These are phyloP conservation scores for Rubroshorea leprosula DNA, from an alignment of 345 rosid genomes.

Conservation along the genomic window DNA sequence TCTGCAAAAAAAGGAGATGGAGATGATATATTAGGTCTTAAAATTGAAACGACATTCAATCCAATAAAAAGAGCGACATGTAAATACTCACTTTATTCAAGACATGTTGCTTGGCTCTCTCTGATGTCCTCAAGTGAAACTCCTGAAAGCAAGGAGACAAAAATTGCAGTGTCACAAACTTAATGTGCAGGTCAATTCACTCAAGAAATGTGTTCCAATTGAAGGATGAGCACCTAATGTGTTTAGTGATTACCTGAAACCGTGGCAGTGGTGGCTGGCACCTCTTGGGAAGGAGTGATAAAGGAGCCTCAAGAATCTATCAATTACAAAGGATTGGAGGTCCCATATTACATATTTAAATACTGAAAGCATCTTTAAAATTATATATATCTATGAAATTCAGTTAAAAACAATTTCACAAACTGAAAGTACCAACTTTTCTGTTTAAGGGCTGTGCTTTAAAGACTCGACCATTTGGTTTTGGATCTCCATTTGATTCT, in stretches of 20 bases:
- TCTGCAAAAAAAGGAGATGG: slow-evolving; percentile 22
- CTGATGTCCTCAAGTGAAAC: slow-evolving; percentile 38
- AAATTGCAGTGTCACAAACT: no score
- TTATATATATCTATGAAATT: neutral
- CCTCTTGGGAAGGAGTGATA: slow-evolving; percentile 22
- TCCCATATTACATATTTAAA: neutral
- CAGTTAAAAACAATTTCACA: neutral
- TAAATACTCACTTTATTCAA: slow-evolving; percentile 21
- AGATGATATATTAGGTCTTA: neutral
- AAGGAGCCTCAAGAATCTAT: slow-evolving; percentile 32
- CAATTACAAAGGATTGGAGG: slow-evolving; percentile 7
- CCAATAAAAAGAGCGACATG: neutral
- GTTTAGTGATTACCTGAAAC: slow-evolving; percentile 29
- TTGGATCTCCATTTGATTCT: slow-evolving; percentile 24
- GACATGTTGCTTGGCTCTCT: slow-evolving; percentile 34
- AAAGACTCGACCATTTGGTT: slow-evolving; percentile 22
- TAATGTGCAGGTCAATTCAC: neutral
- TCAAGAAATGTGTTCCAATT: neutral
- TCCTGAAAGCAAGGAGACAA: slow-evolving; percentile 11
- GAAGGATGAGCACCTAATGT: neutral
- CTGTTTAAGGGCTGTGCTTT: slow-evolving; percentile 40
- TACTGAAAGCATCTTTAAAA: slow-evolving; percentile 1
- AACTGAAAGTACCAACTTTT: slow-evolving; percentile 36
- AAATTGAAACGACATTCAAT: neutral
- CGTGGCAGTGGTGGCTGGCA: slow-evolving; percentile 23